Evolutionary conservation across 2,329 filamentous ascomycete genomes (phyloP), one percentile per base, ranked within the genome.

Genomic region (Diplodia corticola): DNA sequence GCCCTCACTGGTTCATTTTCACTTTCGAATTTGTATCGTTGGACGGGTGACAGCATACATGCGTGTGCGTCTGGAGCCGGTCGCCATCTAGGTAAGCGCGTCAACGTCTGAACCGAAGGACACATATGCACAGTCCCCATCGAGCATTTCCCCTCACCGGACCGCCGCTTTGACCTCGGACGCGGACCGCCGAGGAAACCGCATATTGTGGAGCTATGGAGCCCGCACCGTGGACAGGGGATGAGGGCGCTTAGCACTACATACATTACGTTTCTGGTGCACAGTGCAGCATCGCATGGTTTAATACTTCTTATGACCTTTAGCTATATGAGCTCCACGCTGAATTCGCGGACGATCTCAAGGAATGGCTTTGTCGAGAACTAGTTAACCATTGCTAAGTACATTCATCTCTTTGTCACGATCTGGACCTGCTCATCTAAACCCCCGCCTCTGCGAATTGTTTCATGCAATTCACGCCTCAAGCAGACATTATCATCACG

Each of bases 171-270:
- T 46, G 55, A 48, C 55, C 35, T 30, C 26, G 15, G 37, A 60
- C 55, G 55, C 55, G 57, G 57, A 61, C 35, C 57, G 57, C 57
- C 28, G 28, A 49, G 57, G 24, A 49, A 49, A 13, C 57, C 37
- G 40, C 40, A 17, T 61, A 13, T n/a, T 28, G 55, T 61, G 26
- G 28, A 61, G 57, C 55, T 33, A 59, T 37, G 53, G 53, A 55
- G 53, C 53, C 22, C 35, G 15, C 33, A n/a, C 49, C 26, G n/a
- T 6, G 7, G 26, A 26, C 28, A 44, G 40, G 40, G 40, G 40
- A 20, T n/a, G 20, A 9, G 17, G 40, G 40, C 40, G n/a, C 40
- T n/a, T 20, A 10, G 7, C 17, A 44, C n/a, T 44, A 44, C 40
- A n/a, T 20, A 44, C n/a, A 20, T 20, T 44, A 20, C 40, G 17